Evolutionary conservation across 495 filamentous ascomycete genomes (phyloP).

Genomic region (Aspergillus sparsus): DNA sequence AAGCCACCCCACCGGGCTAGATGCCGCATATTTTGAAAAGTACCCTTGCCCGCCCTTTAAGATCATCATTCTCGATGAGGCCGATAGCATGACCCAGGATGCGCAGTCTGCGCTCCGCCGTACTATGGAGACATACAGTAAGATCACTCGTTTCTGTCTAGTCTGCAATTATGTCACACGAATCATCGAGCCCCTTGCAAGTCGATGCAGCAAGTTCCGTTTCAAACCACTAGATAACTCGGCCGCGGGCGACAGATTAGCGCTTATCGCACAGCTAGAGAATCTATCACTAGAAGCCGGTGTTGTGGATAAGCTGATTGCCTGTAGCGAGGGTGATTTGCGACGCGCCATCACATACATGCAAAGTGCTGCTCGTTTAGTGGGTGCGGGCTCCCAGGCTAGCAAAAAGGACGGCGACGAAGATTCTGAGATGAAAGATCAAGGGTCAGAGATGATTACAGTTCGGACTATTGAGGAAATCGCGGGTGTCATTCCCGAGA

Average conservation of each 20-base stretch:
- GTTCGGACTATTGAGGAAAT: slow-evolving; percentile 87
- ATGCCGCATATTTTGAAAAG: slow-evolving; percentile 63
- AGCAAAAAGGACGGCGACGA: slow-evolving; percentile 52
- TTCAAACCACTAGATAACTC: slow-evolving; percentile 93
- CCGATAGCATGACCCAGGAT: slow-evolving; percentile 98
- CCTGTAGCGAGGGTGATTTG: slow-evolving; percentile 89
- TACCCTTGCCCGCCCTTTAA: slow-evolving; percentile 98
- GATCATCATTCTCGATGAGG: slow-evolving; percentile 96
- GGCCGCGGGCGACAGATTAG: slow-evolving; percentile 71
- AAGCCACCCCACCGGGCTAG: slow-evolving; percentile 69
- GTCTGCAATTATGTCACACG: slow-evolving; percentile 98
- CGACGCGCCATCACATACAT: slow-evolving; percentile 94
- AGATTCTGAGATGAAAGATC: slow-evolving; percentile 52
- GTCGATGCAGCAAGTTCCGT: slow-evolving; percentile 89
- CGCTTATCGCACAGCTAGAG: slow-evolving; percentile 79
- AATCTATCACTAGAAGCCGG: slow-evolving; percentile 72
- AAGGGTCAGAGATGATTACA: slow-evolving; percentile 56
- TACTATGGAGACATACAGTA: slow-evolving; percentile 97
- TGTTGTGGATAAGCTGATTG: slow-evolving; percentile 78
- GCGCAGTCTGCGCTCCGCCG: slow-evolving; percentile 88
- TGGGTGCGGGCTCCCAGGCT: slow-evolving; percentile 53
- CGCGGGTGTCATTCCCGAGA: slow-evolving; percentile 84
- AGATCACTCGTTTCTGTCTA: slow-evolving; percentile 94
- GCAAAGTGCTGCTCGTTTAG: slow-evolving; percentile 83
- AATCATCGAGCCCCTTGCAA: slow-evolving; percentile 95